Conservation (phyloP, 2,329 filamentous ascomycete genomes). For the Nemania sp. region DNA sequence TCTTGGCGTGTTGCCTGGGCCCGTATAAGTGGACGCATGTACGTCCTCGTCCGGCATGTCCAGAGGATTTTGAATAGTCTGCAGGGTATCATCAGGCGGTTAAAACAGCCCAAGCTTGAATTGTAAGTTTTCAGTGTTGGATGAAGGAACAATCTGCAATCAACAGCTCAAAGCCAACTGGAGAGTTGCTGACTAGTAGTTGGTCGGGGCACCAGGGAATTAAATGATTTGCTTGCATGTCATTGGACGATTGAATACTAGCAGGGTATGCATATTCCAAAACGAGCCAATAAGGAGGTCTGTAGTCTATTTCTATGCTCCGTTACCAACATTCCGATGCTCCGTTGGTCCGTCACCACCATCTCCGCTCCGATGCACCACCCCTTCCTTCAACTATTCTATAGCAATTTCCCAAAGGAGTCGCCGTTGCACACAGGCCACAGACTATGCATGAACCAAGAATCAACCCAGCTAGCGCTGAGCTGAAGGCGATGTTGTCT, state of each 20-base stretch:
- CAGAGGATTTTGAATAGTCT: not conserved
- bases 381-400: not conserved
- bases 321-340: not conserved
- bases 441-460: no score
- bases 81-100: no score
- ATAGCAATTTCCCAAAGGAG: not conserved
- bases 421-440: not conserved
- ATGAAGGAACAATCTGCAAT: not conserved
- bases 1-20: constrained; percentile 12
- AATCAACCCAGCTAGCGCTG: not conserved
- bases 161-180: no score
- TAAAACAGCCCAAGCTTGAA: no score
- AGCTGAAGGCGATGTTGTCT: no score
- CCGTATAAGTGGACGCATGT: not conserved
- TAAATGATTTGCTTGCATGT: not conserved
- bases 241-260: not conserved
- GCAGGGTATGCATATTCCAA: not conserved
- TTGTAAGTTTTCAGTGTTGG: not conserved
- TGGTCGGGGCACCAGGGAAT: not conserved
- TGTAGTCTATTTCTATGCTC: not conserved
- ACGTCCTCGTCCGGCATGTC: constrained; percentile 1
- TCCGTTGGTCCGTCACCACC: not conserved
- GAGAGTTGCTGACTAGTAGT: not conserved
- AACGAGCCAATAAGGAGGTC: no score
- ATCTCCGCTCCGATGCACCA: not conserved